phyloP scores from a whole-genome alignment of 176 grass and related monocot genomes.

The Guadua angustifolia region DNA sequence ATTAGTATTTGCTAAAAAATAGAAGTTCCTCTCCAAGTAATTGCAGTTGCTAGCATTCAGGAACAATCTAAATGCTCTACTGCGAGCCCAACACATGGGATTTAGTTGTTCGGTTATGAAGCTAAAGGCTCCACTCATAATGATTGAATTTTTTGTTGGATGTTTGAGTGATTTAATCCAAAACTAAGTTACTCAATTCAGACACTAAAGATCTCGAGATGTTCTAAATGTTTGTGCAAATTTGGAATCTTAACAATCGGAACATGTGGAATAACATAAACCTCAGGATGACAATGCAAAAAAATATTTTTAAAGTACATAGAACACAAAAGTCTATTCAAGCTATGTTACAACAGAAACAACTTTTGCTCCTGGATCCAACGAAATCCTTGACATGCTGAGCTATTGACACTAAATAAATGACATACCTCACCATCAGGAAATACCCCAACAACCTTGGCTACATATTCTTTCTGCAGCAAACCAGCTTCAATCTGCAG shows the following conservation, averaged over 20 bases:
- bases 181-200: not conserved
- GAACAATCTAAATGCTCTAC: not conserved
- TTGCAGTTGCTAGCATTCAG: not conserved
- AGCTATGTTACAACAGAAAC: constrained; percentile 11
- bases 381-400: constrained; percentile 10
- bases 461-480: constrained; percentile 92
- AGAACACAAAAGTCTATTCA: constrained; percentile 2
- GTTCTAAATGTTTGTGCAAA: constrained; percentile 9
- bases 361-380: not conserved
- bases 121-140: not conserved
- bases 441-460: constrained; percentile 91
- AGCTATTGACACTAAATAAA: not conserved
- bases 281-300: not conserved
- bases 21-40: not conserved
- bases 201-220: not conserved
- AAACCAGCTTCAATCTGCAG: constrained; percentile 79
- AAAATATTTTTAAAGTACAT: not conserved
- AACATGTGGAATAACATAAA: not conserved
- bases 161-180: not conserved
- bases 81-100: not conserved
- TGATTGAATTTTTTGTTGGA: not conserved
- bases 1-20: not conserved
- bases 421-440: constrained; percentile 74
- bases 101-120: not conserved
- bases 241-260: not conserved